These are phyloP conservation scores for Cadophora sp. DNA, from an alignment of 2,329 filamentous ascomycete species.

Conservation along the genomic window DNA sequence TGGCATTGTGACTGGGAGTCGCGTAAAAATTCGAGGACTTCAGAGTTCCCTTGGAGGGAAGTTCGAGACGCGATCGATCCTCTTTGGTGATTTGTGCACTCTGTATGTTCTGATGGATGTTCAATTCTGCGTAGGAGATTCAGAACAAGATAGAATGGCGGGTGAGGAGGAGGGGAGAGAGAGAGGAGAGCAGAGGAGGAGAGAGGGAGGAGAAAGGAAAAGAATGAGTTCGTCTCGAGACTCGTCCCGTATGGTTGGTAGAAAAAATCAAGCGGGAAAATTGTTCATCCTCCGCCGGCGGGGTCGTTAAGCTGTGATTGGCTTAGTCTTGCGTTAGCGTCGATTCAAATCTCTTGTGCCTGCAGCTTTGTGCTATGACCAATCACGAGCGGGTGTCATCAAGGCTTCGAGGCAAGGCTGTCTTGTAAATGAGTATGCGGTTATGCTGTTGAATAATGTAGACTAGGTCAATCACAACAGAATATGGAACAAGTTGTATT, in stretches of 20 bases:
- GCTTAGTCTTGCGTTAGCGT: not conserved
- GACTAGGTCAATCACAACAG: too few species aligned
- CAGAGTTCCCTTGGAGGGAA: not conserved
- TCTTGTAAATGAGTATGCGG: not conserved
- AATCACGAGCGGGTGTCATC: not conserved
- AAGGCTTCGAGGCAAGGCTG: not conserved
- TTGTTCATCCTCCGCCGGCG: slow-evolving; percentile 1
- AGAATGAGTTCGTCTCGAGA: slow-evolving; percentile 3
- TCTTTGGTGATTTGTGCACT: not conserved
- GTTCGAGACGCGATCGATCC: not conserved
- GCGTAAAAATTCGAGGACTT: not conserved
- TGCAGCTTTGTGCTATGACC: not conserved
- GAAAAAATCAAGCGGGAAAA: slow-evolving; percentile 7
- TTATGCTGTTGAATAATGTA: too few species aligned
- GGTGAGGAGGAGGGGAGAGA: not conserved
- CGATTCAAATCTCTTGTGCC: not conserved
- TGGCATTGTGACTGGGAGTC: slow-evolving; percentile 15
- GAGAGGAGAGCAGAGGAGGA: not conserved
- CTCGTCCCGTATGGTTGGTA: not conserved
- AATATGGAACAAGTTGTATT: too few species aligned
- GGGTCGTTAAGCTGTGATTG: slow-evolving; percentile 12
- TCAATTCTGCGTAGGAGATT: not conserved
- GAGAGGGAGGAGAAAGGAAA: not conserved
- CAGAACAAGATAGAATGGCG: not conserved
- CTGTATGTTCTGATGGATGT: not conserved